phyloP scores from a whole-genome alignment of 805 yeast genomes.

The Naumovozyma castellii region DNA sequence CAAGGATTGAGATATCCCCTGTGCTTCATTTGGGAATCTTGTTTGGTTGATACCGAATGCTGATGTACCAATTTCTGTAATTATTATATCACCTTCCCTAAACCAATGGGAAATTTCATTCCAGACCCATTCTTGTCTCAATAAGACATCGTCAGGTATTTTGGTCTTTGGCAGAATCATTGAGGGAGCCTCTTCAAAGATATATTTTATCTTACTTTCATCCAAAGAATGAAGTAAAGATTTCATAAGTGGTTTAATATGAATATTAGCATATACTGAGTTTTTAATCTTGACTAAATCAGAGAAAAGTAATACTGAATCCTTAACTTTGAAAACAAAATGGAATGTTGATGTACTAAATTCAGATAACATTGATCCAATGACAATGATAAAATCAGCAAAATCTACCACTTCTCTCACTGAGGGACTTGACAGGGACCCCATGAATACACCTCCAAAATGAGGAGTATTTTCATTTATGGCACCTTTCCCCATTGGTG shows the following conservation, averaged over 20 bases:
- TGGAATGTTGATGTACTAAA: slow-evolving; percentile 78
- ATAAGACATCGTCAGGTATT: slow-evolving; percentile 11
- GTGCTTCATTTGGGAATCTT: slow-evolving; percentile 40
- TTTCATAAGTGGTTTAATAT: slow-evolving; percentile 39
- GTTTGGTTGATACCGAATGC: slow-evolving; percentile 53
- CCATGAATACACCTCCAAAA: slow-evolving; percentile 73
- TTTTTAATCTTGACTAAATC: slow-evolving; percentile 52
- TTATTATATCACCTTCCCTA: slow-evolving; percentile 46
- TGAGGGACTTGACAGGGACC: slow-evolving; percentile 57
- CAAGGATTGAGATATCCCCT: slow-evolving; percentile 50
- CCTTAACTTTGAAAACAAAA: slow-evolving; percentile 53
- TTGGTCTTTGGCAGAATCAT: slow-evolving; percentile 22
- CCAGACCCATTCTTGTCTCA: slow-evolving; percentile 43
- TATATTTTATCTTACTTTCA: slow-evolving; percentile 22
- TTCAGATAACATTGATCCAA: slow-evolving; percentile 71
- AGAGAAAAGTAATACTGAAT: slow-evolving; percentile 59
- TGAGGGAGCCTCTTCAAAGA: slow-evolving; percentile 7
- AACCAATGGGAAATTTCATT: slow-evolving; percentile 43
- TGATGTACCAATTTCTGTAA: slow-evolving; percentile 60
- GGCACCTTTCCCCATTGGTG: slow-evolving; percentile 79
- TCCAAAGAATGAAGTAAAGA: slow-evolving; percentile 17
- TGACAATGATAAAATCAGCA: slow-evolving; percentile 59
- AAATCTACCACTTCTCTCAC: slow-evolving; percentile 60
- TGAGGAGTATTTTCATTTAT: slow-evolving; percentile 55
- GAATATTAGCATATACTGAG: slow-evolving; percentile 52